phyloP scores from a whole-genome alignment of 768 basidiomycete genomes.

The Lactarius sp. region DNA sequence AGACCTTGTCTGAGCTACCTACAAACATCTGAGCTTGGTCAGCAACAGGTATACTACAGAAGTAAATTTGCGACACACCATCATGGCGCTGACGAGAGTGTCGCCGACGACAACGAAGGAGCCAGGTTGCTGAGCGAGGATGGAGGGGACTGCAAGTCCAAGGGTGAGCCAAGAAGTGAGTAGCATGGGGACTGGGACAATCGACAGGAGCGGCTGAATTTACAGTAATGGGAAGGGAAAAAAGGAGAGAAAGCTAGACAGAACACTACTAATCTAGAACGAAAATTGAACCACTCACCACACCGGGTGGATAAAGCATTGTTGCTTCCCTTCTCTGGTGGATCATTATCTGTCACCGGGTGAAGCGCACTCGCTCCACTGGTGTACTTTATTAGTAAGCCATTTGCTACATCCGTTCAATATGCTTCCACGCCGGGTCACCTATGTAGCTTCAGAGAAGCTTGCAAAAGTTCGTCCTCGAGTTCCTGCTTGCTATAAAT shows the following conservation, averaged over 20 bases:
- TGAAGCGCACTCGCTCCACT: no score
- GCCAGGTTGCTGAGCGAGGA: slow-evolving; percentile 26
- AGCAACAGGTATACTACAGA: not conserved
- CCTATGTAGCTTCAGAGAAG: slow-evolving; percentile 55
- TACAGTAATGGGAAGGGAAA: no score
- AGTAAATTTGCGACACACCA: slow-evolving; percentile 36
- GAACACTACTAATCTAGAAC: no score
- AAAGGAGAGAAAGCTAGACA: no score
- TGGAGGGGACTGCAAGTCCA: slow-evolving; percentile 26
- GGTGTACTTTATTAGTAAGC: no score
- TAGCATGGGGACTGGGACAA: slow-evolving; percentile 27
- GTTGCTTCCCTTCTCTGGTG: no score
- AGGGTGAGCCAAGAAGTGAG: slow-evolving; percentile 41
- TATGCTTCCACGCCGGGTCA: slow-evolving; percentile 28
- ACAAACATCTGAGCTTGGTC: slow-evolving; percentile 60
- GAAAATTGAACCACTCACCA: no score
- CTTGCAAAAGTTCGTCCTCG: slow-evolving; percentile 43
- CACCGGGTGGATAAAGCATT: no score
- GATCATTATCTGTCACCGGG: no score
- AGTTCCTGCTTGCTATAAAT: not conserved
- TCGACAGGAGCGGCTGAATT: no score
- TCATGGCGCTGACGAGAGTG: slow-evolving; percentile 50
- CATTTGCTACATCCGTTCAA: no score
- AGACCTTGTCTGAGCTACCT: slow-evolving; percentile 74
- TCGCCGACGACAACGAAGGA: slow-evolving; percentile 33